A percentile compares a stretch with the other conserved stretches of the same genome.
Evolutionary conservation across 1,284 basidiomycete species (phyloP).

Genomic region (Pyrrhoderma noxium): DNA sequence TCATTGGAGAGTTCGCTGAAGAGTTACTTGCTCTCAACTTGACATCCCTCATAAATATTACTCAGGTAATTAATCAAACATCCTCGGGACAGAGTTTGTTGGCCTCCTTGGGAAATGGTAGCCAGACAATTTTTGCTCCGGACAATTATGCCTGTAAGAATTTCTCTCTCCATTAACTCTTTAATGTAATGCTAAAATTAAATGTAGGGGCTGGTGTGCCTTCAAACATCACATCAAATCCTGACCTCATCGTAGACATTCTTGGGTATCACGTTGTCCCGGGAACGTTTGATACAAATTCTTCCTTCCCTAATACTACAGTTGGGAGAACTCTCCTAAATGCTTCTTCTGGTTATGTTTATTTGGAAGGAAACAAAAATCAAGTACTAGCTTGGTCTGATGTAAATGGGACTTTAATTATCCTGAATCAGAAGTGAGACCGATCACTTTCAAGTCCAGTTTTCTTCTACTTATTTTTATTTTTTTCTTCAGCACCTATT

Average conservation of each 20-base stretch:
- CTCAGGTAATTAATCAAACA: constrained; percentile 35
- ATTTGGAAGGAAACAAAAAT: constrained; percentile 45
- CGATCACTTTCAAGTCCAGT: constrained; percentile 13
- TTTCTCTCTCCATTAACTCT: background rate
- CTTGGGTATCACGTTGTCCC: constrained; percentile 59
- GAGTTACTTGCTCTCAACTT: constrained; percentile 31
- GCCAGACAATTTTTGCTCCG: constrained; percentile 43
- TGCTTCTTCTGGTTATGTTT: constrained; percentile 35
- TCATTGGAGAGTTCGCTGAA: constrained; percentile 29
- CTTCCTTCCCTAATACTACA: constrained; percentile 46
- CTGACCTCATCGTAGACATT: constrained; percentile 35
- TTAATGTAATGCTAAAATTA: background rate
- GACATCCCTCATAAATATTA: constrained; percentile 32
- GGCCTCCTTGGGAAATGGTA: constrained; percentile 28
- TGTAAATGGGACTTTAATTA: constrained; percentile 36
- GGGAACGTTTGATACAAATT: constrained; percentile 40
- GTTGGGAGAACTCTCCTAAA: constrained; percentile 58
- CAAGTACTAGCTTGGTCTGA: constrained; percentile 63
- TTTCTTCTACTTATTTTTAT: background rate
- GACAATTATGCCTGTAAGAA: constrained; percentile 39
- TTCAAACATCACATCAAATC: constrained; percentile 31
- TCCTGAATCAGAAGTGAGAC: constrained; percentile 48
- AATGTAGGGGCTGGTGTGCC: constrained; percentile 29
- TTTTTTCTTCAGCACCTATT: constrained; percentile 30
- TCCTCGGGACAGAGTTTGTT: constrained; percentile 38